Evolutionary conservation across 441 rosid species (phyloP), one percentile per base, ranked within the genome.

Genomic region (Bruguiera hainesii): DNA sequence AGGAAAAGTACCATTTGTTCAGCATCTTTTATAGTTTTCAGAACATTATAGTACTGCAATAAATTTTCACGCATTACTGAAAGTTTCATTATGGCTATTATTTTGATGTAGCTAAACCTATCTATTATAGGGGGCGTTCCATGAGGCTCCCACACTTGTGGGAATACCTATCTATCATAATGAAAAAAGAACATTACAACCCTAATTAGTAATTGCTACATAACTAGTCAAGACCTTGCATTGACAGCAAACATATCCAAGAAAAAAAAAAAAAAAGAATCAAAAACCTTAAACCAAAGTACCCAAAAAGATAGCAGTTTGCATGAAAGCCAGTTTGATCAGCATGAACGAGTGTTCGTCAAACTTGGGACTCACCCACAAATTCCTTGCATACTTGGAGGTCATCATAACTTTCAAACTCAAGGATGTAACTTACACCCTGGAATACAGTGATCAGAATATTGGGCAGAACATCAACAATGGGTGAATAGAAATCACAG

Each of bases 351-450:
- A 13, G 6, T 51, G 21, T 13, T 10, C 42, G 26, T 39, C 13
- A 50, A 53, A 67, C 28, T 33, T 66, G 57, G 60, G 66, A 70
- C 84, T 80, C 83, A 93, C 98, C 83, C 29, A 94, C 84, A 80
- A 84, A 82, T 72, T 87, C 93, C 76, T 84, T 87, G 80, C 96
- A 93, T 61, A 75, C 68, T 26, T 84, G 81, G 75, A 93, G 92
- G 72, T 93, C 97, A 1, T 83, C 61, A 62, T 81, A 88, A 81
- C 81, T 88, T 61, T 84, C 97, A 68, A 94, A 89, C 81, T 91
- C 90, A 75, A 93, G 87, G 75, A 91, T 89, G 84, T 79, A 84
- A 78, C 81, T 85, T 65, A 77, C 84, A 69, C 86, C 90, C 98
- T 91, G 82, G 7, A 79, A 74, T 51, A 52, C 60, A 61, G 42